Percentiles rank a stretch among this genome's conserved stretches.
Conservation (phyloP, 208 protist genomes). For the Porcisia deanei region DNA sequence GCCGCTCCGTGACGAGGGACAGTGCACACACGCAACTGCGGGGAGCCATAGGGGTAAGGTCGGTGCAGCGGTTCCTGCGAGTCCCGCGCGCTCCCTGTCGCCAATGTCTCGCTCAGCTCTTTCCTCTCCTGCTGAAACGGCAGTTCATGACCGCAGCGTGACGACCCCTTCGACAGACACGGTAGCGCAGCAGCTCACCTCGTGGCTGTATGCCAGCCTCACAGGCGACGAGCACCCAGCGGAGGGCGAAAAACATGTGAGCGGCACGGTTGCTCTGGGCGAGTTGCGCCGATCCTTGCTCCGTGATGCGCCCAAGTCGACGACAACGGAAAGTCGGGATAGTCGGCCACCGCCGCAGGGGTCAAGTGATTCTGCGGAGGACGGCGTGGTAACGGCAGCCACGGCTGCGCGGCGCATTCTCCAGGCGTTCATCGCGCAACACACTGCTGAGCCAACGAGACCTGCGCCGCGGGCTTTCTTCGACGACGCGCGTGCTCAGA, state of each 20-base stretch:
- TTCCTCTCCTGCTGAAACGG: background rate
- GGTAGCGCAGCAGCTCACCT: slow-evolving; percentile 37
- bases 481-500: background rate
- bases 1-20: background rate
- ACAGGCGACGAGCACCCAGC: background rate
- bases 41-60: background rate
- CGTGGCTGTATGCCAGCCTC: slow-evolving; percentile 42
- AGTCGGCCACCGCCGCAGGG: background rate
- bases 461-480: too few relatives aligned
- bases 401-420: background rate
- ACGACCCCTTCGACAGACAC: background rate
- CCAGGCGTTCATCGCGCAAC: slow-evolving; percentile 4
- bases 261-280: background rate
- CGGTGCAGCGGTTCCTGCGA: background rate
- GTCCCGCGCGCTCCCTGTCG: background rate
- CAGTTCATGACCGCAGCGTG: background rate
- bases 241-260: background rate
- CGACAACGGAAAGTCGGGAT: too few relatives aligned
- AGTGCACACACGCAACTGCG: background rate
- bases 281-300: background rate
- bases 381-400: background rate
- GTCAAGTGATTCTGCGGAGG: background rate
- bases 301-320: background rate
- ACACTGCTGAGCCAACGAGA: background rate
- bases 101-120: background rate